These are phyloP conservation scores for Cladophialophora carrionii DNA, from an alignment of 2,329 filamentous ascomycete species.

Conservation along the genomic window DNA sequence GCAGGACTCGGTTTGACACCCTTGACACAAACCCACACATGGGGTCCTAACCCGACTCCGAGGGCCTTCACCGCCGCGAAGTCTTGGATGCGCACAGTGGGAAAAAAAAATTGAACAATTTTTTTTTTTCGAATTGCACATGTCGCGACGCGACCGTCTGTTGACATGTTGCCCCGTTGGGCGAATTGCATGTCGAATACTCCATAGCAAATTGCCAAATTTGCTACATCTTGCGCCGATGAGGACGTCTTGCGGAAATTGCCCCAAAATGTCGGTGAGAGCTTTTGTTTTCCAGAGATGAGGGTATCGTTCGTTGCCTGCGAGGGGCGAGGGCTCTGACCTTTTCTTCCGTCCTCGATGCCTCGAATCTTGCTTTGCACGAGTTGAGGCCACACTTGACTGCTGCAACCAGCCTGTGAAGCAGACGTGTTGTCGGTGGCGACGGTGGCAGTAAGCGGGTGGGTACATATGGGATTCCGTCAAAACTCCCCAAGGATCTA, in stretches of 20 bases:
- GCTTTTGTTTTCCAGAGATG: not conserved
- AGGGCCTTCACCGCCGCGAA: slow-evolving; percentile 11
- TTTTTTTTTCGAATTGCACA: slow-evolving; percentile 5
- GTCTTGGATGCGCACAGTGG: slow-evolving; percentile 20
- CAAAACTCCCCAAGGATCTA: not conserved
- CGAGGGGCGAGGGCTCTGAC: not conserved
- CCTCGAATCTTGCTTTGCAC: not conserved
- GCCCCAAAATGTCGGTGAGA: not conserved
- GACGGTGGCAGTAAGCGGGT: too few species aligned
- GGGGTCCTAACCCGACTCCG: too few species aligned
- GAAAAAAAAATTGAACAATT: slow-evolving; percentile 13
- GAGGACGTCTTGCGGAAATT: not conserved
- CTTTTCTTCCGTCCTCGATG: not conserved
- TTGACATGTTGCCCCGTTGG: slow-evolving; percentile 12
- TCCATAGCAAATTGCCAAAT: not conserved
- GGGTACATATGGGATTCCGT: too few species aligned
- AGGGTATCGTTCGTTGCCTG: not conserved
- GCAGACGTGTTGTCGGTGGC: not conserved
- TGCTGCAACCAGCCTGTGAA: not conserved
- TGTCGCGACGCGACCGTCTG: slow-evolving; percentile 10
- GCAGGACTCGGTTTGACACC: not conserved
- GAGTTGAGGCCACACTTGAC: not conserved
- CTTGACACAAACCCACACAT: not conserved
- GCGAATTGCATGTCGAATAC: not conserved
- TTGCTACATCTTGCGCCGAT: not conserved